Percentiles rank a stretch among this genome's conserved stretches.
Evolutionary conservation across 192 early-diverging fungal species (phyloP).

Genomic region (Linnemannia schmuckeri): DNA sequence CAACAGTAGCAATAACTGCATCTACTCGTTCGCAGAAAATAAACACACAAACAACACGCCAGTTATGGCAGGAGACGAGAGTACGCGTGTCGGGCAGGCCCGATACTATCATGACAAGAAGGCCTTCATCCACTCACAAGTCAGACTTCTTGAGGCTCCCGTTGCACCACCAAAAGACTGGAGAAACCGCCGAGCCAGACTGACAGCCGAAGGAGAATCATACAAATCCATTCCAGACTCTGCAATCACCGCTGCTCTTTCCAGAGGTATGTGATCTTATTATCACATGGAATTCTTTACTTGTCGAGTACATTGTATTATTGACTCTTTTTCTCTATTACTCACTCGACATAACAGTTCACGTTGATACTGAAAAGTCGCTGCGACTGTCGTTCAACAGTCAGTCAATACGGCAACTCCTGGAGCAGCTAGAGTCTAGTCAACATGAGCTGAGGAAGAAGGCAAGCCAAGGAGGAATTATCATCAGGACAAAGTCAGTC

Average conservation of each 20-base stretch:
- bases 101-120: slow-evolving; percentile 56
- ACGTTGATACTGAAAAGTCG: slow-evolving; percentile 25
- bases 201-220: slow-evolving; percentile 14
- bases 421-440: slow-evolving; percentile 43
- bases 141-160: slow-evolving; percentile 36
- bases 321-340: not conserved
- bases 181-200: slow-evolving; percentile 22
- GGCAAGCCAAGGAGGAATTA: slow-evolving; percentile 40
- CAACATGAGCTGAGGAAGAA: slow-evolving; percentile 44
- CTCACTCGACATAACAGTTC: slow-evolving; percentile 12
- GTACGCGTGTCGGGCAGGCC: slow-evolving; percentile 16
- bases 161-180: slow-evolving; percentile 19
- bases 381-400: slow-evolving; percentile 36
- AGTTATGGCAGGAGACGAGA: slow-evolving; percentile 8
- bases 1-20: not conserved
- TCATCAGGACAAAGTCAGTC: slow-evolving; percentile 39
- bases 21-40: not conserved
- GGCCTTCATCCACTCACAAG: slow-evolving; percentile 37
- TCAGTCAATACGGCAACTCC: slow-evolving; percentile 38
- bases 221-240: slow-evolving; percentile 23
- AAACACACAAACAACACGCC: not conserved
- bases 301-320: not conserved
- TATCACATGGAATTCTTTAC: not conserved
- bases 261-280: slow-evolving; percentile 18
- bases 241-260: slow-evolving; percentile 16